These are phyloP conservation scores for Parathielavia hyrcaniae DNA, from an alignment of 495 filamentous ascomycete species.

Conservation along the genomic window DNA sequence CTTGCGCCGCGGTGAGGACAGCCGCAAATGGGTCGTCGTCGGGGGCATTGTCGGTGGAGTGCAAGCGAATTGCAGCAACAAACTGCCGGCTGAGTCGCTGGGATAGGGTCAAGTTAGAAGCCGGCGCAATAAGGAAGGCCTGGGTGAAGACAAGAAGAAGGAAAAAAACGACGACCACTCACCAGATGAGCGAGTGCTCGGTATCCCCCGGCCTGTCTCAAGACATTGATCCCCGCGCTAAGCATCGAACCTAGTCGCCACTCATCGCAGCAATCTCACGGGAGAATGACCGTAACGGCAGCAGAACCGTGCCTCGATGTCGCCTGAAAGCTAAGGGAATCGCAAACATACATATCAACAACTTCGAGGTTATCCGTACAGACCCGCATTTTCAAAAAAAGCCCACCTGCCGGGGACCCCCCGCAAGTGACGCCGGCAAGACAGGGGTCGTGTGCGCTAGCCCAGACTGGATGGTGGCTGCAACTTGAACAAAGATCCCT, in stretches of 20 bases:
- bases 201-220: constrained; percentile 19
- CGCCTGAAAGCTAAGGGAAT: too few relatives aligned
- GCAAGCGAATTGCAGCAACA: background rate
- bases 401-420: too few relatives aligned
- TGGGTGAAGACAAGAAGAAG: background rate
- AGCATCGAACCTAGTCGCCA: constrained; percentile 26
- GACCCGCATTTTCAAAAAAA: background rate
- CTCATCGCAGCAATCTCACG: constrained; percentile 21
- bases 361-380: too few relatives aligned
- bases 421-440: too few relatives aligned
- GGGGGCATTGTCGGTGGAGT: background rate
- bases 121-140: background rate
- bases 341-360: too few relatives aligned
- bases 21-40: background rate
- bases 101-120: background rate
- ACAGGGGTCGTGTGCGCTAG: too few relatives aligned
- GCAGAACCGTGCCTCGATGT: background rate
- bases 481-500: too few relatives aligned
- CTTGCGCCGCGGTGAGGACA: background rate
- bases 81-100: background rate
- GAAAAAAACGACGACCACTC: background rate
- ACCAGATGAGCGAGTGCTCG: constrained; percentile 6
- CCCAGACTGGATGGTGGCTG: too few relatives aligned
- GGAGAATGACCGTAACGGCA: background rate
- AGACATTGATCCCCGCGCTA: constrained; percentile 23